phyloP scores from a whole-genome alignment of 1,139 yeast genomes.

The Yamadazyma membranifaciens region DNA sequence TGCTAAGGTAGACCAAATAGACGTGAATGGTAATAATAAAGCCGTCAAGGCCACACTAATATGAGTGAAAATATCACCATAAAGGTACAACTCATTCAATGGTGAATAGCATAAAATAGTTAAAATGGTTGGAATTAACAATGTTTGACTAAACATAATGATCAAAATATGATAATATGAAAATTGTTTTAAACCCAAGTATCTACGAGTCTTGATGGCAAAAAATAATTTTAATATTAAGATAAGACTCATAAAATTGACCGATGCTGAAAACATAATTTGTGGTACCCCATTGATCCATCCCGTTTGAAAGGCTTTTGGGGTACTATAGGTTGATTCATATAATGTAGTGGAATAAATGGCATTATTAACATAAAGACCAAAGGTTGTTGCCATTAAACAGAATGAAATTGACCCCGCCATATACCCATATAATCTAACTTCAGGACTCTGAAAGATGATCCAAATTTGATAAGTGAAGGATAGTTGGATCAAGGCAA shows the following conservation, averaged over 20 bases:
- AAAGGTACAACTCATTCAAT: slow-evolving; percentile 8
- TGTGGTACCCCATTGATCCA: slow-evolving; percentile 50
- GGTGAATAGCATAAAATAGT: slow-evolving; percentile 49
- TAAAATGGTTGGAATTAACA: slow-evolving; percentile 72
- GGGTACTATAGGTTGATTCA: slow-evolving; percentile 3
- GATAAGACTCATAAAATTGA: slow-evolving; percentile 59
- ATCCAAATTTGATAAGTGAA: slow-evolving; percentile 68
- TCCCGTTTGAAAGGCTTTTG: slow-evolving; percentile 9
- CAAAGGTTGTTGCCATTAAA: slow-evolving; percentile 43
- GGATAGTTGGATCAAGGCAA: slow-evolving; percentile 60
- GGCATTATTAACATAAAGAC: slow-evolving; percentile 47
- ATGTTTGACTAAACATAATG: slow-evolving; percentile 80
- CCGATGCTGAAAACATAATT: slow-evolving; percentile 67
- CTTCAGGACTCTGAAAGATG: slow-evolving; percentile 59
- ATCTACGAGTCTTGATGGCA: slow-evolving; percentile 72
- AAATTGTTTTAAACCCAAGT: slow-evolving; percentile 76
- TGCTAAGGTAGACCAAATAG: slow-evolving; percentile 82
- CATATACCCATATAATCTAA: slow-evolving; percentile 33
- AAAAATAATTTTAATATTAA: slow-evolving; percentile 58
- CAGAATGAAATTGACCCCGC: slow-evolving; percentile 40
- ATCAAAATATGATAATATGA: slow-evolving; percentile 76
- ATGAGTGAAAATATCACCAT: slow-evolving; percentile 19
- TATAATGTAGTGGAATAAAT: slow-evolving; percentile 15
- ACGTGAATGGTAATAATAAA: slow-evolving; percentile 73
- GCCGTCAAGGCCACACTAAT: slow-evolving; percentile 40